phyloP scores from a whole-genome alignment of 2,329 filamentous ascomycete genomes.

The Colletotrichum musicola region DNA sequence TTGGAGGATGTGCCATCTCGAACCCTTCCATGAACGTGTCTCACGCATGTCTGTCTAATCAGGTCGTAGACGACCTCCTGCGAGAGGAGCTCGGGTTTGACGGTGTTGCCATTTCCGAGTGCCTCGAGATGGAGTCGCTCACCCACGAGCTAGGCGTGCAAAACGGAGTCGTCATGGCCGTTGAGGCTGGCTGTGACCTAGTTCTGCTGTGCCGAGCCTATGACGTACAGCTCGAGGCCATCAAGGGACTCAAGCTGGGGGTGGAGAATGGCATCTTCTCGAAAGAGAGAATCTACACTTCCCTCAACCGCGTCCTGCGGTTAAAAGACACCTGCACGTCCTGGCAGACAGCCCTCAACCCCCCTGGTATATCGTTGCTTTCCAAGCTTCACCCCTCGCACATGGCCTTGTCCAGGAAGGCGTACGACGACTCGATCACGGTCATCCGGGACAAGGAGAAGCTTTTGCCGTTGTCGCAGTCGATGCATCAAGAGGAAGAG shows the following conservation, averaged over 20 bases:
- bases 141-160: slow-evolving; percentile 97
- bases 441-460: slow-evolving; percentile 91
- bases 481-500: slow-evolving; percentile 87
- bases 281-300: slow-evolving; percentile 82
- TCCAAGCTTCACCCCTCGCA: slow-evolving; percentile 87
- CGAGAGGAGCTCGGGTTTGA: slow-evolving; percentile 91
- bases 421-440: slow-evolving; percentile 93
- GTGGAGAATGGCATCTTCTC: slow-evolving; percentile 92
- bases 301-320: slow-evolving; percentile 80
- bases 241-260: slow-evolving; percentile 88
- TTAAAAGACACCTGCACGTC: slow-evolving; percentile 89
- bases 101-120: slow-evolving; percentile 94
- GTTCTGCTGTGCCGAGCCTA: slow-evolving; percentile 90
- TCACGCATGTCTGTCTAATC: slow-evolving; percentile 92
- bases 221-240: slow-evolving; percentile 89
- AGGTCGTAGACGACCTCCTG: slow-evolving; percentile 90
- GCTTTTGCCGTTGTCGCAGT: slow-evolving; percentile 83
- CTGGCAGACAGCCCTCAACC: slow-evolving; percentile 92
- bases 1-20: slow-evolving; percentile 92
- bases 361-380: slow-evolving; percentile 81
- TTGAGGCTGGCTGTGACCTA: slow-evolving; percentile 94
- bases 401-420: slow-evolving; percentile 82
- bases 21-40: slow-evolving; percentile 94
- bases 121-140: slow-evolving; percentile 95
- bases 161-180: slow-evolving; percentile 96